A percentile compares a stretch with the other conserved stretches of the same genome.
These are phyloP conservation scores for Solanum piurae DNA, from an alignment of 257 asterid species.

Conservation along the genomic window DNA sequence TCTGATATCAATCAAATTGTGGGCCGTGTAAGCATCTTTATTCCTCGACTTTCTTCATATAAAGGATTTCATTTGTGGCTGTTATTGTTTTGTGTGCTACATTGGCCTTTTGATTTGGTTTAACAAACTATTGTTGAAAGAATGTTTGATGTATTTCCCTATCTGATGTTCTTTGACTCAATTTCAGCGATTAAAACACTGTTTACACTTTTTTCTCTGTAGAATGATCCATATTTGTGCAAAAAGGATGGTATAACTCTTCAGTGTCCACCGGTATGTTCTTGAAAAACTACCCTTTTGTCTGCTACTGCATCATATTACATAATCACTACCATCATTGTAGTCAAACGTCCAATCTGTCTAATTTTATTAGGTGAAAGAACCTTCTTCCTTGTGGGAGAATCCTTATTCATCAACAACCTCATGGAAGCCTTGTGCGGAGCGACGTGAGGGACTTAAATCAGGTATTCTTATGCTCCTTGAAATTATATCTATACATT, in stretches of 20 bases:
- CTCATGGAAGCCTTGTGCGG: constrained; percentile 97
- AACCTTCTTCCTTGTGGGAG: constrained; percentile 88
- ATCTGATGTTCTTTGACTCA: neutral
- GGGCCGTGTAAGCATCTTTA: neutral
- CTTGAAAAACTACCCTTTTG: neutral
- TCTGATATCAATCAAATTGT: neutral
- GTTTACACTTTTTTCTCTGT: constrained; percentile 9
- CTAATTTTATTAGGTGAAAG: constrained; percentile 58
- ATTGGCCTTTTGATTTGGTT: neutral
- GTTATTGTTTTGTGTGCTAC: neutral
- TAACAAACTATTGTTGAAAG: neutral
- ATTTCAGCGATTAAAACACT: neutral
- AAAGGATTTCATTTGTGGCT: neutral
- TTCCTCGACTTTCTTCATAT: neutral
- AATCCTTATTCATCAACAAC: constrained; percentile 94
- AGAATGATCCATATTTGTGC: constrained; percentile 95
- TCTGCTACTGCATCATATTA: neutral
- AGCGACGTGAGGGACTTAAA: constrained; percentile 52
- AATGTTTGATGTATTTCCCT: neutral
- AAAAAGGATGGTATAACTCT: constrained; percentile 83
- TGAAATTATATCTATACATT: neutral
- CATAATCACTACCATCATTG: neutral
- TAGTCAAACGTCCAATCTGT: neutral
- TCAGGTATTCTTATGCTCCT: constrained; percentile 40
- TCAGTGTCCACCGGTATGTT: constrained; percentile 81